phyloP scores from a whole-genome alignment of 2,329 filamentous ascomycete genomes.

The Penicillium sp. region DNA sequence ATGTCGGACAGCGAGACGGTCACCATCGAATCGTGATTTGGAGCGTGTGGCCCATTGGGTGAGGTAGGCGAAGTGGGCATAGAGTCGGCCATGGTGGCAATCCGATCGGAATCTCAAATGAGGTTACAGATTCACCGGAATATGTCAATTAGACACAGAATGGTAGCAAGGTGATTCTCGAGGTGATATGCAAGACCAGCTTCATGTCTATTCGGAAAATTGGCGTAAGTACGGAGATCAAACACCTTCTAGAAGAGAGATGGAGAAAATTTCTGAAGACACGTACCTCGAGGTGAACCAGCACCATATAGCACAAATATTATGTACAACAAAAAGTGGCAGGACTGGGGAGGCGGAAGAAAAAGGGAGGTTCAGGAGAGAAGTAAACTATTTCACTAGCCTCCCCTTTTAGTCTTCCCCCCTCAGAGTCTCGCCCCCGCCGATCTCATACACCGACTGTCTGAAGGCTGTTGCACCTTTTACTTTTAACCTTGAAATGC shows the following conservation, averaged over 20 bases:
- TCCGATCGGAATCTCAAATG: background rate
- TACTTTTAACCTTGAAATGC: background rate
- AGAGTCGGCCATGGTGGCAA: constrained; percentile 25
- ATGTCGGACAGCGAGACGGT: constrained; percentile 72
- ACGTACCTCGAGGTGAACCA: constrained; percentile 17
- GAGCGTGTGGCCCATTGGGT: constrained; percentile 24
- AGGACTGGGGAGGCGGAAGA: constrained; percentile 13
- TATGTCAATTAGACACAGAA: constrained; percentile 3
- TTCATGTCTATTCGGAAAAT: constrained; percentile 13
- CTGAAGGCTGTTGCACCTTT: constrained; percentile 2
- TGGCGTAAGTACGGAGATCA: background rate
- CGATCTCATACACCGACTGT: constrained; percentile 29
- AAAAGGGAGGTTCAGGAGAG: constrained; percentile 23
- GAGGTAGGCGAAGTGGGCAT: constrained; percentile 23
- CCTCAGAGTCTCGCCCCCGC: constrained; percentile 28
- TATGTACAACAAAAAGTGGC: constrained; percentile 1
- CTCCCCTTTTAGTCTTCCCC: constrained; percentile 18
- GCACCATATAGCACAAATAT: constrained; percentile 14
- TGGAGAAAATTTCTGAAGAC: background rate
- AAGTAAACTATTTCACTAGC: constrained; percentile 21
- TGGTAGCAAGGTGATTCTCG: background rate
- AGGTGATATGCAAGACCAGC: constrained; percentile 16
- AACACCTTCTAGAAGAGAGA: background rate
- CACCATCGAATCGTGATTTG: constrained; percentile 68
- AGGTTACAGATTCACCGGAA: background rate